Evolutionary conservation across 106 monocot genomes (phyloP).

Genomic region (Allium cepa): DNA sequence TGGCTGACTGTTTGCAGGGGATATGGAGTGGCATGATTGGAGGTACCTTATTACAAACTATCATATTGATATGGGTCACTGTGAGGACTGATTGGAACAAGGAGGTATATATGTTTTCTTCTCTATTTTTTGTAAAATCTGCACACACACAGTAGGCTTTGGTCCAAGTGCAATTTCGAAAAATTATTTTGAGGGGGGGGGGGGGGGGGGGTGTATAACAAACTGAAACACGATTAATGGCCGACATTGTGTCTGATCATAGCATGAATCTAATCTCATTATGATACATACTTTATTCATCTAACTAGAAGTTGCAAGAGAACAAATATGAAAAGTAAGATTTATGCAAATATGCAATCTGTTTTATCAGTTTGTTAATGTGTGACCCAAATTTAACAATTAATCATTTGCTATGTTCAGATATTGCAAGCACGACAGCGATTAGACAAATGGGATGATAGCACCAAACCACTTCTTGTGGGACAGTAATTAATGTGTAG

Average conservation of each 20-base stretch:
- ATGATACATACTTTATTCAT: neutral
- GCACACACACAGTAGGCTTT: neutral
- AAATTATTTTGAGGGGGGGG: no score
- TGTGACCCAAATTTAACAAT: neutral
- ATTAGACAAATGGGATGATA: conserved; percentile 39
- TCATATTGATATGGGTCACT: conserved; percentile 65
- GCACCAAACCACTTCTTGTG: conserved; percentile 31
- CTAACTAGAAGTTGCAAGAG: neutral
- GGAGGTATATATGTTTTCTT: conserved; percentile 39
- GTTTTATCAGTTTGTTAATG: neutral
- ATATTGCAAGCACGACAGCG: conserved; percentile 35
- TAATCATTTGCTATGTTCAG: conserved; percentile 4
- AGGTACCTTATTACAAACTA: conserved; percentile 60
- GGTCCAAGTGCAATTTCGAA: no score
- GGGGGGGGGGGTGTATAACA: no score
- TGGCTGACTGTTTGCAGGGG: conserved; percentile 27
- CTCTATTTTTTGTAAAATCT: neutral
- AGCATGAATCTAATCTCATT: neutral
- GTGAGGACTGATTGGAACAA: conserved; percentile 63
- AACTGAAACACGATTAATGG: neutral
- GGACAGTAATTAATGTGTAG: neutral
- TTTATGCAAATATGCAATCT: neutral
- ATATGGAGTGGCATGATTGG: conserved; percentile 79
- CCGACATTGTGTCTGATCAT: neutral
- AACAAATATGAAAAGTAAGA: neutral